These are phyloP conservation scores for Tuber microsphaerosporum DNA, from an alignment of 495 filamentous ascomycete species.

Conservation along the genomic window DNA sequence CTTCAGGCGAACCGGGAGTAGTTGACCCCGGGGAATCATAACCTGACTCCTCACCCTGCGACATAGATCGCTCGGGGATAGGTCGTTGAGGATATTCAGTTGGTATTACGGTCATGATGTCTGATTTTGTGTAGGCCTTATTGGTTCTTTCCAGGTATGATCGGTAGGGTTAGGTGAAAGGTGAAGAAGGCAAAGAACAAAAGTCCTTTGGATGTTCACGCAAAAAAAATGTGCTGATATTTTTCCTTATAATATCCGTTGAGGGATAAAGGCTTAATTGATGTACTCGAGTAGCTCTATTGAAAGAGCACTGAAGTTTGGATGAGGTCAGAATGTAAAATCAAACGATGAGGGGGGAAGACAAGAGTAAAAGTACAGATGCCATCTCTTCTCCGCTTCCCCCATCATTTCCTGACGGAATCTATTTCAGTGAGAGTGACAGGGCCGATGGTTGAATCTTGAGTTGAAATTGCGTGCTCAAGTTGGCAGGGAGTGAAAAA, in stretches of 20 bases:
- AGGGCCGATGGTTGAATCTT: slow-evolving; percentile 40
- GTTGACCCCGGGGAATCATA: slow-evolving; percentile 64
- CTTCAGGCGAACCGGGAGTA: slow-evolving; percentile 53
- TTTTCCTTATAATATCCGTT: slow-evolving; percentile 2
- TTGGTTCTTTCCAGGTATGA: background rate
- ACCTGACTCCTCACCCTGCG: slow-evolving; percentile 67
- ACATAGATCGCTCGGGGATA: slow-evolving; percentile 33
- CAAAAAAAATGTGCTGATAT: slow-evolving; percentile 10
- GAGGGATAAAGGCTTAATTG: slow-evolving; percentile 11
- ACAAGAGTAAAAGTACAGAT: slow-evolving; percentile 22
- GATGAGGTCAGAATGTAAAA: slow-evolving; percentile 30
- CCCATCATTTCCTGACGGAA: slow-evolving; percentile 10
- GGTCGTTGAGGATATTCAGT: slow-evolving; percentile 21
- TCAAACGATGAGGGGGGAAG: slow-evolving; percentile 8
- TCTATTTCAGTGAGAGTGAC: slow-evolving; percentile 26
- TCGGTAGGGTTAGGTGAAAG: background rate
- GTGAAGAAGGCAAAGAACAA: background rate
- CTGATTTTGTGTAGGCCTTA: slow-evolving; percentile 23
- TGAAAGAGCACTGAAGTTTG: slow-evolving; percentile 10
- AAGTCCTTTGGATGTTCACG: slow-evolving; percentile 8
- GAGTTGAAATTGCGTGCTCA: slow-evolving; percentile 38
- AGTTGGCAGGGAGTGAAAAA: slow-evolving; percentile 14
- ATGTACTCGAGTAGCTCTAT: slow-evolving; percentile 4
- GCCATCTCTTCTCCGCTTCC: slow-evolving; percentile 12
- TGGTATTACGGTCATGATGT: slow-evolving; percentile 34